phyloP scores from a whole-genome alignment of 345 rosid species.

The Aethionema arabicum region DNA sequence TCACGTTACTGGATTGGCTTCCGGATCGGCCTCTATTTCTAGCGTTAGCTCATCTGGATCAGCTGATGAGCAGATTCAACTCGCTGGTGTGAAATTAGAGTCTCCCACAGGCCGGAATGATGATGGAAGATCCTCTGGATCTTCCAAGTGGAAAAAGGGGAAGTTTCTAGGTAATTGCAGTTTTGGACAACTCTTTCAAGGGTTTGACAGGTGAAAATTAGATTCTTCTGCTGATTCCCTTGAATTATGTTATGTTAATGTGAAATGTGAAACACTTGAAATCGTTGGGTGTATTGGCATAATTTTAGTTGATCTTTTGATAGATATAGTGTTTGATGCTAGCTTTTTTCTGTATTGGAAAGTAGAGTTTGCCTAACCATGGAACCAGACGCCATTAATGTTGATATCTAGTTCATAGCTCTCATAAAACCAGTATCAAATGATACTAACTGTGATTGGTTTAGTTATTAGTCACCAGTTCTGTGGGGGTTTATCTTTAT shows the following conservation, averaged over 20 bases:
- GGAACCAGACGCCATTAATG: slow-evolving; percentile 5
- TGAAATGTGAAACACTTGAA: neutral
- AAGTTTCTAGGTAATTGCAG: slow-evolving; percentile 91
- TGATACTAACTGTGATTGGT: slow-evolving; percentile 7
- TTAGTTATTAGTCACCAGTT: neutral
- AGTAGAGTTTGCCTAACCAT: neutral
- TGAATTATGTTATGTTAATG: no score
- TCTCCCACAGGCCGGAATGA: slow-evolving; percentile 63
- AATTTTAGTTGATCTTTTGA: neutral
- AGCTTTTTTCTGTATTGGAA: slow-evolving; percentile 18
- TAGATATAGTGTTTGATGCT: slow-evolving; percentile 17
- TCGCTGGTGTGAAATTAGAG: slow-evolving; percentile 49
- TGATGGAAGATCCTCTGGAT: slow-evolving; percentile 54
- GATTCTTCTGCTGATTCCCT: neutral
- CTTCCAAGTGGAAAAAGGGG: slow-evolving; percentile 83
- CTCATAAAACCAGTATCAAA: slow-evolving; percentile 6
- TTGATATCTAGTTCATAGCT: slow-evolving; percentile 6
- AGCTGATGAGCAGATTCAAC: slow-evolving; percentile 64
- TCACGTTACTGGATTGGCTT: slow-evolving; percentile 45
- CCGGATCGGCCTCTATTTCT: slow-evolving; percentile 67
- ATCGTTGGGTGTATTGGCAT: neutral
- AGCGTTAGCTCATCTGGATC: slow-evolving; percentile 90
- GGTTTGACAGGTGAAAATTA: slow-evolving; percentile 72
- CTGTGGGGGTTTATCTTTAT: neutral
- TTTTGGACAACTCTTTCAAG: slow-evolving; percentile 90